phyloP scores from a whole-genome alignment of 208 protist genomes.

The Phytomonas sp. region DNA sequence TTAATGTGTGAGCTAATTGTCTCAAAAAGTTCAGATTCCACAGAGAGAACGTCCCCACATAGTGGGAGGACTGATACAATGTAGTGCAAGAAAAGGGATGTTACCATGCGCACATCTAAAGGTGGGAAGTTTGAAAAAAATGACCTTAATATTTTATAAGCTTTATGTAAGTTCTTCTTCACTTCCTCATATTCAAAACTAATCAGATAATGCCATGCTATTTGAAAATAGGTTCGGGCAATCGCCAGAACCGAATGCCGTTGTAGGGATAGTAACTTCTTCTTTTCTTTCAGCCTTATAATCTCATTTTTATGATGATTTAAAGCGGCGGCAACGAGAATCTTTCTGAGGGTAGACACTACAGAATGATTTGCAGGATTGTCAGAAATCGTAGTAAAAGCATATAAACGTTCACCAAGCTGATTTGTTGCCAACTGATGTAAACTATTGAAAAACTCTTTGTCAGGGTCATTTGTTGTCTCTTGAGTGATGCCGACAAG shows the following conservation, averaged over 20 bases:
- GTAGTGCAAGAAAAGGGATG: slow-evolving; percentile 42
- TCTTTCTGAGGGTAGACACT: slow-evolving; percentile 13
- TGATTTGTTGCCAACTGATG: neutral
- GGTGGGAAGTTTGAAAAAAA: slow-evolving; percentile 28
- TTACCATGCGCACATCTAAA: slow-evolving; percentile 34
- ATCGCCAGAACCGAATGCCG: neutral
- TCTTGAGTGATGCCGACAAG: neutral
- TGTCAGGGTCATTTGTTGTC: neutral
- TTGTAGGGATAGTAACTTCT: slow-evolving; percentile 1
- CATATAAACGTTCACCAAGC: slow-evolving; percentile 13
- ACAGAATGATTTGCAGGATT: slow-evolving; percentile 13
- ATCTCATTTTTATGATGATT: slow-evolving; percentile 24
- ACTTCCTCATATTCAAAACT: slow-evolving; percentile 31
- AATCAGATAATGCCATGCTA: slow-evolving; percentile 58
- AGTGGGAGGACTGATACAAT: slow-evolving; percentile 26
- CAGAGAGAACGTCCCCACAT: slow-evolving; percentile 26
- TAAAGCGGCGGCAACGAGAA: slow-evolving; percentile 13
- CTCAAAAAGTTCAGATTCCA: slow-evolving; percentile 24
- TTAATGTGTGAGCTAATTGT: slow-evolving; percentile 24
- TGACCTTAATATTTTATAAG: slow-evolving; percentile 20
- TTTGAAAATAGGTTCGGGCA: slow-evolving; percentile 34
- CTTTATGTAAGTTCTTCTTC: slow-evolving; percentile 28
- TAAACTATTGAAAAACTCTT: neutral
- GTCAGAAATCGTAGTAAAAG: slow-evolving; percentile 16
- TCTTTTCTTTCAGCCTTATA: slow-evolving; percentile 15